Evolutionary conservation across 2,329 filamentous ascomycete genomes (phyloP).

Genomic region (Trichoderma sp.): DNA sequence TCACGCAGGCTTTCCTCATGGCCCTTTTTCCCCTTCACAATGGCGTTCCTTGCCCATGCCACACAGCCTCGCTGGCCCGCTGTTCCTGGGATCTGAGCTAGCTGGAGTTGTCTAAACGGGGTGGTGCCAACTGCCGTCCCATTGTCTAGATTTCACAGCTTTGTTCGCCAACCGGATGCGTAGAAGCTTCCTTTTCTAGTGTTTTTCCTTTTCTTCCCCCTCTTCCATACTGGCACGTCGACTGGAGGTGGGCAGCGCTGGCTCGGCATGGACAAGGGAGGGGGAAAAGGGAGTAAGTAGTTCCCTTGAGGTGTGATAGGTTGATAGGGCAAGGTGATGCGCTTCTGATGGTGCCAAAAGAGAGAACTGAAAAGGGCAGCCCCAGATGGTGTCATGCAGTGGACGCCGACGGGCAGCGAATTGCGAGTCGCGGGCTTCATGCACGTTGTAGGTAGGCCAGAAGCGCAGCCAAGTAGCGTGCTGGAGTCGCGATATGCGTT

Average conservation of each 20-base stretch:
- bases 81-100: conserved; percentile 25
- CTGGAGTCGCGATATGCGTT: conserved; percentile 14
- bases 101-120: not conserved
- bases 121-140: not conserved
- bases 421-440: conserved; percentile 24
- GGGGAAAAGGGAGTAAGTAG: conserved; percentile 5
- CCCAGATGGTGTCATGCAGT: conserved; percentile 38
- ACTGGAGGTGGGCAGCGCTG: conserved; percentile 5
- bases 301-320: conserved; percentile 22
- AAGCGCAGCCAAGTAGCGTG: conserved; percentile 24
- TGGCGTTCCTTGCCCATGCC: not conserved
- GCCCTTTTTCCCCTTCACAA: too few relatives aligned
- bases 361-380: conserved; percentile 6
- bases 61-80: conserved; percentile 27
- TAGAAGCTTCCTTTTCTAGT: not conserved
- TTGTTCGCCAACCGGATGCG: conserved; percentile 17
- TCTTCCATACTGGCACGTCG: conserved; percentile 25
- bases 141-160: conserved; percentile 2
- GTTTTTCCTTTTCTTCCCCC: not conserved
- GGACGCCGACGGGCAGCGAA: conserved; percentile 24
- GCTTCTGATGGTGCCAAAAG: conserved; percentile 16
- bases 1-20: conserved; percentile 9
- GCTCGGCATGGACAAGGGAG: conserved; percentile 8
- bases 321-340: not conserved
- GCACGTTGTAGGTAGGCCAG: conserved; percentile 27